phyloP scores from a whole-genome alignment of 495 filamentous ascomycete species.

The Podospora conica region DNA sequence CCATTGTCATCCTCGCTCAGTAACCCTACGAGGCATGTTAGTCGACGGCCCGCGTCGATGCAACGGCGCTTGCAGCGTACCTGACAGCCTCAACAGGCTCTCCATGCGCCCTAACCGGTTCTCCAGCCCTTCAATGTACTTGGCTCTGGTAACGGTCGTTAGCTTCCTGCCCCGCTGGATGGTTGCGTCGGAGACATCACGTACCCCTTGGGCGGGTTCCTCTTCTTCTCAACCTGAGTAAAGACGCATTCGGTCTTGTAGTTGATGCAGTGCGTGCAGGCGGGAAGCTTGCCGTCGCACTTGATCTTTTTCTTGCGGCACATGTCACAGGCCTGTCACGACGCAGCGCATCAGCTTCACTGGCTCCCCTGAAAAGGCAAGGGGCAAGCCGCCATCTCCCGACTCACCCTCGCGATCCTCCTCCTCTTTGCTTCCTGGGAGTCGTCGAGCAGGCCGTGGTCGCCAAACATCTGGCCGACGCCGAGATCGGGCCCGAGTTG shows the following conservation, averaged over 20 bases:
- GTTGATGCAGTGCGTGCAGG: slow-evolving; percentile 93
- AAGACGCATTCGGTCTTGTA: slow-evolving; percentile 98
- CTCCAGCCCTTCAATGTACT: slow-evolving; percentile 97
- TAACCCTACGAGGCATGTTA: slow-evolving; percentile 41
- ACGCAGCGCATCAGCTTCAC: slow-evolving; percentile 21
- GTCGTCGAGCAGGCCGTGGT: slow-evolving; percentile 54
- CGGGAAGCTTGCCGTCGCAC: slow-evolving; percentile 92
- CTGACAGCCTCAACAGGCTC: slow-evolving; percentile 76
- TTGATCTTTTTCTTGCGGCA: slow-evolving; percentile 99
- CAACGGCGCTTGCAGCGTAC: slow-evolving; percentile 28
- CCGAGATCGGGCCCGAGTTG: slow-evolving; percentile 47
- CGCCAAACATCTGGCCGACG: slow-evolving; percentile 55
- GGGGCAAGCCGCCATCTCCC: not conserved
- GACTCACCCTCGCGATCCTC: slow-evolving; percentile 78
- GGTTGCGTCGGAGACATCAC: not conserved
- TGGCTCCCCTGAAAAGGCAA: not conserved
- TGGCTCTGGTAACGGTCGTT: slow-evolving; percentile 54
- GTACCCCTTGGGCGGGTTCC: slow-evolving; percentile 94
- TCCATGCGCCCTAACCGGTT: slow-evolving; percentile 94
- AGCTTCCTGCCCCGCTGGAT: slow-evolving; percentile 9
- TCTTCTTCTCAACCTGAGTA: slow-evolving; percentile 97
- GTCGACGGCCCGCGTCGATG: not conserved
- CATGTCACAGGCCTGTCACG: slow-evolving; percentile 86
- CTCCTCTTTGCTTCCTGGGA: slow-evolving; percentile 84
- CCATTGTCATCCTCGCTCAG: slow-evolving; percentile 83